Evolutionary conservation across 257 asterid genomes (phyloP), one percentile per base, ranked within the genome.

Genomic region (Fraxinus excelsior): DNA sequence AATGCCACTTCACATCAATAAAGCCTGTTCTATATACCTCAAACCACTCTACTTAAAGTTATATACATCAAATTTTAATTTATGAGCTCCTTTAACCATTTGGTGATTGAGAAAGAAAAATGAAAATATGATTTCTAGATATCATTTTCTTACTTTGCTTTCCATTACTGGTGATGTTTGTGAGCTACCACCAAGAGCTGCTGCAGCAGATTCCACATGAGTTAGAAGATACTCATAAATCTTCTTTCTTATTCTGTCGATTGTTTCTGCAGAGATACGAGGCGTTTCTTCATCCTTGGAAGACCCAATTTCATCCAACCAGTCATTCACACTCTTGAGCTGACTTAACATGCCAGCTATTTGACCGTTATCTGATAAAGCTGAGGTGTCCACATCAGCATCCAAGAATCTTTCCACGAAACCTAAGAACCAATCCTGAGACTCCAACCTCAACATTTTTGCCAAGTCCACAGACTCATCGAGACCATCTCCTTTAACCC

Each of bases 181-280:
- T 6, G 90, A 34, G 58, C 92, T 85, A 29, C 90, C 88, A 66
- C 97, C 99, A 79, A 93, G 93, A 40, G 97, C 99, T 21, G 97
- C 97, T 3, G 99, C 99, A 34, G 99, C 98, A 73, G 96, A 93
- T 76, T 96, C 99, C 0, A 96, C 98, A n/a, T 96, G 99, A 0
- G 97, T 96, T 51, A 96, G 97, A 78, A 96, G 97, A 81, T 96
- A 96, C 86, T 91, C 99, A 1, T 96, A 96, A 25, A 93, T 96
- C 91, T 93, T 96, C 88, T 96, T 96, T 70, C 99, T 83, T 80
- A 96, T 93, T 87, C 98, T 89, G 69, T 93, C 97, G 0, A 88
- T 83, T 0, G 96, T 93, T 82, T 91, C 98, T 1, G 87, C 38
- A 1, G 92, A 83, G 67, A 95, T 83, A 26, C 81, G 87, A 31